Evolutionary conservation across 805 yeast genomes (phyloP).

Genomic region (Babjeviella inositovora): DNA sequence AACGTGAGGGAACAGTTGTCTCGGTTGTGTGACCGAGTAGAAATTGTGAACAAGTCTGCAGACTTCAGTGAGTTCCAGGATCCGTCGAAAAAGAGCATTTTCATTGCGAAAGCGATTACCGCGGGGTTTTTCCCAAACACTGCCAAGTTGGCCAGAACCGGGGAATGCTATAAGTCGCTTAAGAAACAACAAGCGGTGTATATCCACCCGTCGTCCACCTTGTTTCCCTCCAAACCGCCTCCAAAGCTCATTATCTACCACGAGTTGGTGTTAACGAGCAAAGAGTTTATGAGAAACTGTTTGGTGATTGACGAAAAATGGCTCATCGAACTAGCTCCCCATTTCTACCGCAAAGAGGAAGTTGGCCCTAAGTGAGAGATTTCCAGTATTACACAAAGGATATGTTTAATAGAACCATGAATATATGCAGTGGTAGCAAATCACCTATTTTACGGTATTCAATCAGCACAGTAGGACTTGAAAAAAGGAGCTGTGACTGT

Average conservation of each 20-base stretch:
- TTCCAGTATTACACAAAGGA: too few species aligned
- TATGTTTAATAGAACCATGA: too few species aligned
- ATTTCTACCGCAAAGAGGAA: constrained; percentile 14
- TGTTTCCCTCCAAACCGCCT: constrained; percentile 53
- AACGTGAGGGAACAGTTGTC: constrained; percentile 61
- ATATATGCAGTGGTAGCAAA: too few species aligned
- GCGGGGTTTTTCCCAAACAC: constrained; percentile 59
- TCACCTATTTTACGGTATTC: too few species aligned
- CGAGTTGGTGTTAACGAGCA: constrained; percentile 70
- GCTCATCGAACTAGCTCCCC: constrained; percentile 65
- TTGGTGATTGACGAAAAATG: constrained; percentile 58
- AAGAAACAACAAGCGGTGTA: constrained; percentile 57
- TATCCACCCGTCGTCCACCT: constrained; percentile 75
- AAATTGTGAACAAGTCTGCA: constrained; percentile 16
- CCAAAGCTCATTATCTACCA: constrained; percentile 65
- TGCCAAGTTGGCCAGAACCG: constrained; percentile 40
- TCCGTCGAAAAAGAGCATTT: constrained; percentile 6
- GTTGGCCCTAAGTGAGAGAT: too few species aligned
- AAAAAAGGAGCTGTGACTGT: too few species aligned
- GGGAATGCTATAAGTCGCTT: constrained; percentile 53
- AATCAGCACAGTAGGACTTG: too few species aligned
- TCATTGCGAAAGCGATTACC: constrained; percentile 37
- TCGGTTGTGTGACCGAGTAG: constrained; percentile 37
- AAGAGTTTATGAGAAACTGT: constrained; percentile 78
- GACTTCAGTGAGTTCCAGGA: constrained; percentile 8